Evolutionary conservation across 2,329 filamentous ascomycete species (phyloP).

Genomic region (Aquanectria penicillioides): DNA sequence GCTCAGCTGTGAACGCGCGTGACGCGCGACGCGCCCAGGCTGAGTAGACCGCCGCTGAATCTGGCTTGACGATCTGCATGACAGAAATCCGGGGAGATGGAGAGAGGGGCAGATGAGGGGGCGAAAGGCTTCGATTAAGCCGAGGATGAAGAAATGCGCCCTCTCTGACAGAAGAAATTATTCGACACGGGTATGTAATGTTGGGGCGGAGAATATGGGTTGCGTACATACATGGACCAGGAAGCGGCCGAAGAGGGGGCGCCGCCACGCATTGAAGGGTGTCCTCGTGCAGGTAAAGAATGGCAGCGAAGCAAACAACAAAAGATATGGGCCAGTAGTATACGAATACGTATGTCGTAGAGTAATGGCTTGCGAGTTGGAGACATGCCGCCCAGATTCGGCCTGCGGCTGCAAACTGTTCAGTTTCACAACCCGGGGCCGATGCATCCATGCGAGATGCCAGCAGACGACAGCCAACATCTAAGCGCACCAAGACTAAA

Average conservation of each 20-base stretch:
- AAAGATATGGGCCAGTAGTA: slow-evolving; percentile 16
- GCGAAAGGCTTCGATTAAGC: slow-evolving; percentile 11
- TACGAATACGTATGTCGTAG: slow-evolving; percentile 26
- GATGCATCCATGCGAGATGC: slow-evolving; percentile 20
- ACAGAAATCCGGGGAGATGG: slow-evolving; percentile 32
- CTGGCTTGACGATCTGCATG: slow-evolving; percentile 27
- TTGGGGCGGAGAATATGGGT: slow-evolving; percentile 20
- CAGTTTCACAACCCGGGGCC: slow-evolving; percentile 18
- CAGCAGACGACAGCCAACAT: slow-evolving; percentile 10
- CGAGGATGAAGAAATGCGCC: slow-evolving; percentile 20
- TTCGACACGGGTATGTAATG: slow-evolving; percentile 10
- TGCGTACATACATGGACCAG: slow-evolving; percentile 15
- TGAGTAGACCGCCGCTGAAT: slow-evolving; percentile 25
- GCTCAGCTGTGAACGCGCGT: background rate
- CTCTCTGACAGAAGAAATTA: slow-evolving; percentile 16
- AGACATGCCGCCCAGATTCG: slow-evolving; percentile 7
- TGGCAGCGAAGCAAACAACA: background rate
- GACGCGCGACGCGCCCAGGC: slow-evolving; percentile 2
- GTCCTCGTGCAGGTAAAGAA: background rate
- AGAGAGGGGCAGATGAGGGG: slow-evolving; percentile 21
- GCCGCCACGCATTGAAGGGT: slow-evolving; percentile 17
- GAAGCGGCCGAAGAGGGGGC: background rate
- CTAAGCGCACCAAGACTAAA: background rate
- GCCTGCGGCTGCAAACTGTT: slow-evolving; percentile 17
- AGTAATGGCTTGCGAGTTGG: too few species aligned